Percentiles rank a stretch among this genome's conserved stretches.
phyloP scores from a whole-genome alignment of 2,329 filamentous ascomycete species.

The Trichoderma citrinoviride region DNA sequence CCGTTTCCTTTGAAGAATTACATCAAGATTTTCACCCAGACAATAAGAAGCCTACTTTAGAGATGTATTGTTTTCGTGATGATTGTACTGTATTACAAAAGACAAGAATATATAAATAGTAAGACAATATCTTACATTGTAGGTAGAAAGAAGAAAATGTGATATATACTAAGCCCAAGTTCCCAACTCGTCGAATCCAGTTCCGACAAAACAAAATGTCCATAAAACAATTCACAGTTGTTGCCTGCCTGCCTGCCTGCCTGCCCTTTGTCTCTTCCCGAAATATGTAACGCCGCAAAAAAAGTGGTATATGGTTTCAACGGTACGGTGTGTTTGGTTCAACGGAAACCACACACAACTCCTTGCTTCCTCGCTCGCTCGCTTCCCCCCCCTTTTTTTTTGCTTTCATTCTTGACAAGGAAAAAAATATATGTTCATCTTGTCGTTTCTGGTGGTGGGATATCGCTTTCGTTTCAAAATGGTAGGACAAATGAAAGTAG shows the following conservation, averaged over 20 bases:
- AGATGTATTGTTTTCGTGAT: background rate
- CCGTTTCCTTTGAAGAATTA: too few species aligned
- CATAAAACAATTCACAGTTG: conserved; percentile 11
- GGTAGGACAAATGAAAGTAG: conserved; percentile 11
- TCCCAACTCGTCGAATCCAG: conserved; percentile 17
- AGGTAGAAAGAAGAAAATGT: too few species aligned
- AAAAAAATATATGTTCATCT: background rate
- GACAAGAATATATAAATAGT: conserved; percentile 15
- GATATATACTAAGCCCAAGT: too few species aligned
- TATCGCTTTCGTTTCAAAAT: background rate
- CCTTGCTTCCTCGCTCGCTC: too few species aligned
- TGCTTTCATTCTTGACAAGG: background rate
- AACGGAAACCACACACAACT: too few species aligned
- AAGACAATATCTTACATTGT: background rate
- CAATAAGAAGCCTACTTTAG: background rate
- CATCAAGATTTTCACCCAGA: too few species aligned
- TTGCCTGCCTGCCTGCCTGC: too few species aligned
- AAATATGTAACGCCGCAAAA: too few species aligned
- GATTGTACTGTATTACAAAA: conserved; percentile 3
- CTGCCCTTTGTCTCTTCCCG: background rate
- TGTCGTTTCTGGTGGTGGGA: background rate
- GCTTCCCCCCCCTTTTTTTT: too few species aligned
- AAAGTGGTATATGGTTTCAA: too few species aligned
- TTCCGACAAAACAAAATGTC: conserved; percentile 11
- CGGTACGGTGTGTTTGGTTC: too few species aligned